Base-by-base conservation (phyloP, 2,329 filamentous ascomycete species). In the Lachnellula occidentalis region DNA sequence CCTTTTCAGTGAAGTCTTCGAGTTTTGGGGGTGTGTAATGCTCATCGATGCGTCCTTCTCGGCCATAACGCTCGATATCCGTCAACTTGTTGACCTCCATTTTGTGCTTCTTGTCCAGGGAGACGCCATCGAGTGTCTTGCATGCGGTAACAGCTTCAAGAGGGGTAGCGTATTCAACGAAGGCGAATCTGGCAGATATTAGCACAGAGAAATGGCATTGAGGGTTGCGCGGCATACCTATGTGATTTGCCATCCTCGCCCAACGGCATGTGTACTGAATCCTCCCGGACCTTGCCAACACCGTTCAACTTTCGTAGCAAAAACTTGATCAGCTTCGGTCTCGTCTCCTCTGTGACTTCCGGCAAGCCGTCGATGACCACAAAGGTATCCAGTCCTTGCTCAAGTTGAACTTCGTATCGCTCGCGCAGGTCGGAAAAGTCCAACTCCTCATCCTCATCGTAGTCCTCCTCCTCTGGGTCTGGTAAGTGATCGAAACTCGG, bases 21-120 rank as follows among this genome's bases (percentile, higher is more conserved):
- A 96, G 87, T 64, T 86, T 76, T 51, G 94, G 94, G 48, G 87
- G 77, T 56, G 83, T 81, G 75, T 96, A 99, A 64, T 92, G 86
- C 68, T 99, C 94, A 63, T 96, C 88, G 66, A 99, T 82, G 63
- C 91, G 86, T 64, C 94, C 94, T 76, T 97, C 94, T 60, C 91
- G 85, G 60, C 94, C 94, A 72, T 90, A 99, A 64, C 94, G 88
- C 72, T 99, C 94, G 68, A 99, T 92, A 71, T 99, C 94, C 67
- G 92, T 96, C 67, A 99, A 81, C 76, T 99, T 99, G 84, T 99
- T 99, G 66, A 99, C 92, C 61, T 87, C 82, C 66, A 99, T 83
- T 50, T 83, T 96, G 80, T 99, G 92, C 77, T 87, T 96, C 82
- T 95, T 97, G 78, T 99, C 94, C 67, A 99, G 87, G 45, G 92